Evolutionary conservation across 768 basidiomycete species (phyloP).

Genomic region (Crucibulum laeve): DNA sequence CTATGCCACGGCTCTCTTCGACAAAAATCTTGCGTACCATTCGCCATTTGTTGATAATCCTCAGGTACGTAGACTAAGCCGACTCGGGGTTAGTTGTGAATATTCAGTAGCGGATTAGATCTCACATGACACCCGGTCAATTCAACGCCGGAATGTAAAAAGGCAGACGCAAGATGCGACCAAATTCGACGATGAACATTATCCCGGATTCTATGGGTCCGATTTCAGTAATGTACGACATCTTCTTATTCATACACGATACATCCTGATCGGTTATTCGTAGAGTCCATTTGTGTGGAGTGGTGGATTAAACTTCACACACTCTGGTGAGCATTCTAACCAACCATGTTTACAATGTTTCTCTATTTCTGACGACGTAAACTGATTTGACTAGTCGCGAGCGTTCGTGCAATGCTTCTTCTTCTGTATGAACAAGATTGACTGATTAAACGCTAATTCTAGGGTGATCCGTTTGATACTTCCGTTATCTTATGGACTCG

Average conservation of each 20-base stretch:
- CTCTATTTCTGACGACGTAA: neutral
- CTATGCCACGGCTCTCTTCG: constrained; percentile 19
- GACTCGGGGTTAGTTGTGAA: neutral
- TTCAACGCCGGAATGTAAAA: constrained; percentile 25
- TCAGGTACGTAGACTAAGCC: constrained; percentile 15
- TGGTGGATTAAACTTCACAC: constrained; percentile 49
- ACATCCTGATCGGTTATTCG: neutral
- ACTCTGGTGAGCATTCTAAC: constrained; percentile 27
- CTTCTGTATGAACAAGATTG: neutral
- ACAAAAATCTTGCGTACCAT: constrained; percentile 35
- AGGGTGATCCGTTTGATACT: constrained; percentile 53
- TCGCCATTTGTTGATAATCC: constrained; percentile 32
- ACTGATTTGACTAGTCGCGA: constrained; percentile 34
- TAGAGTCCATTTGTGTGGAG: constrained; percentile 43
- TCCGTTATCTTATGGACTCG: constrained; percentile 59
- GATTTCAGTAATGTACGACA: constrained; percentile 42
- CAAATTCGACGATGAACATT: constrained; percentile 43
- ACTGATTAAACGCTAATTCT: constrained; percentile 1
- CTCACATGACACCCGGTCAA: constrained; percentile 27
- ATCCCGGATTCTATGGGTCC: constrained; percentile 43
- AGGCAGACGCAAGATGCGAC: constrained; percentile 30
- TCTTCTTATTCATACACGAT: neutral
- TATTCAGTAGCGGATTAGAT: constrained; percentile 21
- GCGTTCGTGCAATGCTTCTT: constrained; percentile 25
- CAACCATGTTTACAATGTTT: neutral